phyloP scores from a whole-genome alignment of 169 alveolate genomes.

The Cystoisospora suis region DNA sequence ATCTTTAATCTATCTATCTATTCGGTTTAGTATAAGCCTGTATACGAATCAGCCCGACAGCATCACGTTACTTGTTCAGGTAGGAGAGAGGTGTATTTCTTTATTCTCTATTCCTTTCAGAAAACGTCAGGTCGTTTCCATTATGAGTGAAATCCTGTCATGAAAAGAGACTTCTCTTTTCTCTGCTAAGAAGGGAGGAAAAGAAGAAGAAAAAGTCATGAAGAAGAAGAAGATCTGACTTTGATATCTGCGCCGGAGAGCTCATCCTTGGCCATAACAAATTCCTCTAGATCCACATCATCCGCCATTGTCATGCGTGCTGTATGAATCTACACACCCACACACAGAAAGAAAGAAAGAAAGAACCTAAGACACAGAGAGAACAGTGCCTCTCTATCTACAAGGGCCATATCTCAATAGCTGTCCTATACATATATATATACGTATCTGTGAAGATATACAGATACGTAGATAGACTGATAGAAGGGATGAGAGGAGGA shows the following conservation, averaged over 20 bases:
- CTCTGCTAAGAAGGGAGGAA: neutral
- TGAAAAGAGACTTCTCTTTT: too few relatives aligned
- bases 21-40: too few relatives aligned
- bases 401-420: neutral
- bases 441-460: neutral
- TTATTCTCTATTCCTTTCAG: too few relatives aligned
- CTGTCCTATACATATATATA: neutral
- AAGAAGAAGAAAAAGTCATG: neutral
- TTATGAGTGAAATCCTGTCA: too few relatives aligned
- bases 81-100: too few relatives aligned
- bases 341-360: neutral
- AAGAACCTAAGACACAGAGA: neutral
- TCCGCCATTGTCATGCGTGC: constrained; percentile 96
- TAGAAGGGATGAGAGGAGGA: neutral
- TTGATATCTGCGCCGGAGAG: constrained; percentile 99
- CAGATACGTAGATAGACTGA: neutral
- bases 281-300: constrained; percentile 98
- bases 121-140: too few relatives aligned
- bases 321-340: constrained; percentile 92
- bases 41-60: too few relatives aligned
- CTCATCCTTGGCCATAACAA: constrained; percentile 98
- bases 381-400: neutral
- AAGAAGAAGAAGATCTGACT: constrained; percentile 65
- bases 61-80: too few relatives aligned
- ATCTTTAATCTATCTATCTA: too few relatives aligned